Conservation (phyloP, 1,284 basidiomycete genomes). For the Marasmius oreades region DNA sequence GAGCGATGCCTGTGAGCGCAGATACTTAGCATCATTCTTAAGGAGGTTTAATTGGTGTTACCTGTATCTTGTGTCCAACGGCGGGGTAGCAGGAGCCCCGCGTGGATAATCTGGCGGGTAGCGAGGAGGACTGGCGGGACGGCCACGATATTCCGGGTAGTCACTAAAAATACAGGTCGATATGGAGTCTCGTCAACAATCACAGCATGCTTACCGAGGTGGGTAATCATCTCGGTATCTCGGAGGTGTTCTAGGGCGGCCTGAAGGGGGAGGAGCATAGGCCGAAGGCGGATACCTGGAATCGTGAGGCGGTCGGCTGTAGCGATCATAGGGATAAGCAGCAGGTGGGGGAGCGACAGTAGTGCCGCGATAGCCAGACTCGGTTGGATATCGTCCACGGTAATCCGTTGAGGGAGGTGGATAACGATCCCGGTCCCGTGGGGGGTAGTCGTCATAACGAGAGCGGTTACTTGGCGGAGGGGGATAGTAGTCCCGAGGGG, state of each 20-base stretch:
- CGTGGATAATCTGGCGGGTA: conserved; percentile 57
- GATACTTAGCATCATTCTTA: neutral
- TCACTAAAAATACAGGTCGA: conserved; percentile 31
- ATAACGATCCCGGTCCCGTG: conserved; percentile 35
- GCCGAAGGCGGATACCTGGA: conserved; percentile 33
- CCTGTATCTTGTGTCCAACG: conserved; percentile 46
- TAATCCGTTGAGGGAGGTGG: conserved; percentile 33
- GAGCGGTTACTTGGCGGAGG: conserved; percentile 46
- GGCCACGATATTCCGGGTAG: conserved; percentile 50
- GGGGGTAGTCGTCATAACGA: conserved; percentile 65
- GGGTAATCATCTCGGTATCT: conserved; percentile 57
- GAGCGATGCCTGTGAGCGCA: neutral
- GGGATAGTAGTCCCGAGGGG: conserved; percentile 64
- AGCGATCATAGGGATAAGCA: conserved; percentile 60
- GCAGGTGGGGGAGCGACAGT: conserved; percentile 40
- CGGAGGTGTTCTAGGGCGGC: conserved; percentile 50
- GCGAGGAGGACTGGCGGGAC: conserved; percentile 51
- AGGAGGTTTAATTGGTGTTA: conserved; percentile 25
- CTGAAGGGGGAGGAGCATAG: conserved; percentile 38
- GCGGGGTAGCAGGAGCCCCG: conserved; percentile 33
- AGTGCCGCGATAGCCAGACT: conserved; percentile 31
- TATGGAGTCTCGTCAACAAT: neutral
- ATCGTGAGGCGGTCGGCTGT: conserved; percentile 43
- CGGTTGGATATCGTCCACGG: conserved; percentile 50
- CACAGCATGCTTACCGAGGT: conserved; percentile 39